phyloP scores from a whole-genome alignment of 2,329 filamentous ascomycete genomes.

The Colletotrichum sublineola region DNA sequence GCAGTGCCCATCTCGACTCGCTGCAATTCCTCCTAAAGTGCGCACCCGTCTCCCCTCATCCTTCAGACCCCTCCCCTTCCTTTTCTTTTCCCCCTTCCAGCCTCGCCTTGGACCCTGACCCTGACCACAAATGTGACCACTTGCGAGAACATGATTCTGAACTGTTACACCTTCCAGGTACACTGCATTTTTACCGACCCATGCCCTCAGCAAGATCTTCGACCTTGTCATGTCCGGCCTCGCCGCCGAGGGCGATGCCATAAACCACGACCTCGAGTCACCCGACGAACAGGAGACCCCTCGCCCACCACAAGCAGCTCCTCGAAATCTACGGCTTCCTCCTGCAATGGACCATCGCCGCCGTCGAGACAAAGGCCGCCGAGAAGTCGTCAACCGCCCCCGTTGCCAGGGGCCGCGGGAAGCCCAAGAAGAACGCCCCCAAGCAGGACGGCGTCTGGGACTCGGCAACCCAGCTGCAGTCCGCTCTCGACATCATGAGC shows the following conservation, averaged over 20 bases:
- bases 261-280: slow-evolving; percentile 87
- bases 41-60: slow-evolving; percentile 68
- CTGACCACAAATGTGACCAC: not conserved
- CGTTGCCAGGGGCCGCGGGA: slow-evolving; percentile 78
- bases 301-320: slow-evolving; percentile 89
- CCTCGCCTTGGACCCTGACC: slow-evolving; percentile 34
- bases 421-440: slow-evolving; percentile 81
- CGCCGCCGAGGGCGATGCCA: slow-evolving; percentile 85
- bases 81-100: slow-evolving; percentile 46
- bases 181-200: slow-evolving; percentile 81
- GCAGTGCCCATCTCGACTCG: slow-evolving; percentile 86
- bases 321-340: slow-evolving; percentile 96
- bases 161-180: slow-evolving; percentile 79
- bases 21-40: slow-evolving; percentile 97
- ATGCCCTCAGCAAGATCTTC: slow-evolving; percentile 91
- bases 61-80: slow-evolving; percentile 45
- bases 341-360: slow-evolving; percentile 93
- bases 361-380: slow-evolving; percentile 92
- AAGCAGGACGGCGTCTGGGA: slow-evolving; percentile 87
- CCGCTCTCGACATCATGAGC: slow-evolving; percentile 92
- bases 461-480: slow-evolving; percentile 87
- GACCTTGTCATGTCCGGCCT: slow-evolving; percentile 90
- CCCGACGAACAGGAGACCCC: slow-evolving; percentile 87
- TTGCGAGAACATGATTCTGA: slow-evolving; percentile 59
- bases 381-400: slow-evolving; percentile 85